A percentile compares a stretch with the other conserved stretches of the same genome.
Evolutionary conservation across 805 yeast genomes (phyloP).

Genomic region (Clavispora asparagi): DNA sequence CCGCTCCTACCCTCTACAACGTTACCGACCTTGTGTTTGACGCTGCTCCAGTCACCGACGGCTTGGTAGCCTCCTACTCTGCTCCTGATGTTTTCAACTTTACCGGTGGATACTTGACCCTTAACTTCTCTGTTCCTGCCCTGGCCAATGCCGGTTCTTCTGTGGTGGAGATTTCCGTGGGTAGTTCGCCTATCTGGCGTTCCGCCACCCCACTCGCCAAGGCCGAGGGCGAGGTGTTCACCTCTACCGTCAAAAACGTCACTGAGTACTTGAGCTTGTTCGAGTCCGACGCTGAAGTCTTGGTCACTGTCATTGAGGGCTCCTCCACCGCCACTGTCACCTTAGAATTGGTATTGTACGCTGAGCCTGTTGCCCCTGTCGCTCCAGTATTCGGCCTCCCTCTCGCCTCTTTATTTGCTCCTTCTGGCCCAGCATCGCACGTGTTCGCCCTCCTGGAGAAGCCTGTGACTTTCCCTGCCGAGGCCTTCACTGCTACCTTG

Average conservation of each 20-base stretch:
- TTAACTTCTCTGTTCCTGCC: slow-evolving; percentile 21
- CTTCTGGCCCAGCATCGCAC: slow-evolving; percentile 18
- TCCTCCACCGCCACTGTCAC: slow-evolving; percentile 13
- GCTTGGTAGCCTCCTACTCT: slow-evolving; percentile 1
- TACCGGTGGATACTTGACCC: slow-evolving; percentile 21
- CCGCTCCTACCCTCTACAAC: slow-evolving; percentile 7
- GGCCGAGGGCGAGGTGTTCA: slow-evolving; percentile 10
- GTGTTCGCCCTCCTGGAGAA: slow-evolving; percentile 18
- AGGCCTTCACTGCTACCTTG: slow-evolving; percentile 13
- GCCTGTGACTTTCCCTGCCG: slow-evolving; percentile 18
- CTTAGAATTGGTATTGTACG: slow-evolving; percentile 17
- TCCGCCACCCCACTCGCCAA: slow-evolving; percentile 20
- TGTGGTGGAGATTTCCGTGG: slow-evolving; percentile 21
- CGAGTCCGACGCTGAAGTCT: slow-evolving; percentile 7
- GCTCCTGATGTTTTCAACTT: slow-evolving; percentile 16
- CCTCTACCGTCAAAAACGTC: slow-evolving; percentile 21
- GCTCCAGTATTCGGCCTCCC: slow-evolving; percentile 1
- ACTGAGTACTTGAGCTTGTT: slow-evolving; percentile 21
- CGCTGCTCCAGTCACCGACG: slow-evolving; percentile 5
- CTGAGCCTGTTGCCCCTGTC: slow-evolving; percentile 11
- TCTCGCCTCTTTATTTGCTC: slow-evolving; percentile 12
- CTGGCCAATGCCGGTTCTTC: slow-evolving; percentile 6
- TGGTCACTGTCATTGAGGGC: slow-evolving; percentile 17
- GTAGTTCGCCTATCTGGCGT: slow-evolving; percentile 23
- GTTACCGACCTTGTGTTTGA: not conserved